Percentiles rank a stretch among this genome's conserved stretches.
Evolutionary conservation across 805 yeast genomes (phyloP).

Genomic region (Cyberlindnera euphorbiiphila): DNA sequence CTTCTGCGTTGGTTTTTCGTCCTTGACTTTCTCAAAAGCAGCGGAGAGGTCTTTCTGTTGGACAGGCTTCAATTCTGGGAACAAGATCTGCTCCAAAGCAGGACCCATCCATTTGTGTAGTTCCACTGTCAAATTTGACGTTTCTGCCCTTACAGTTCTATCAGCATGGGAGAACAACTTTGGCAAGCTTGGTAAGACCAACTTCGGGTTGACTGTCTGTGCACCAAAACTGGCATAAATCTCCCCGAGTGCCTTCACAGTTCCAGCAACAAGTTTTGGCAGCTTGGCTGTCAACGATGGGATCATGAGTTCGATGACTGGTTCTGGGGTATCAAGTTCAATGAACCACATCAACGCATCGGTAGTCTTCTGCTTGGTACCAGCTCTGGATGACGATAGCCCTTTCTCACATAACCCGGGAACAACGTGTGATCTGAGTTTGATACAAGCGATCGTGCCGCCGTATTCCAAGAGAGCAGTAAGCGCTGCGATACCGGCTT

Average conservation of each 20-base stretch:
- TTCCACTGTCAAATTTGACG: constrained; percentile 64
- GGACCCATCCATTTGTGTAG: constrained; percentile 71
- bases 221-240: constrained; percentile 59
- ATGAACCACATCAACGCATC: constrained; percentile 60
- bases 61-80: constrained; percentile 79
- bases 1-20: constrained; percentile 44
- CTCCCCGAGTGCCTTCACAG: constrained; percentile 51
- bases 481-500: constrained; percentile 63
- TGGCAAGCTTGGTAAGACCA: constrained; percentile 53
- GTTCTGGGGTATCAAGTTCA: constrained; percentile 64
- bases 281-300: constrained; percentile 59
- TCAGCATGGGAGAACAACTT: constrained; percentile 83
- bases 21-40: constrained; percentile 53
- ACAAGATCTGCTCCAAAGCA: constrained; percentile 50
- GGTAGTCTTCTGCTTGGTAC: constrained; percentile 61
- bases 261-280: constrained; percentile 77
- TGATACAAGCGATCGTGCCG: constrained; percentile 39
- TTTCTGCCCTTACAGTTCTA: constrained; percentile 75
- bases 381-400: constrained; percentile 66
- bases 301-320: constrained; percentile 60
- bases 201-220: constrained; percentile 51
- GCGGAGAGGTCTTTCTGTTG: constrained; percentile 81
- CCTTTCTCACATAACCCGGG: constrained; percentile 76
- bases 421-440: constrained; percentile 40
- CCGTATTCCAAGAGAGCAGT: constrained; percentile 54